phyloP scores from a whole-genome alignment of 2,329 filamentous ascomycete genomes.

The Ophiostoma populinum region DNA sequence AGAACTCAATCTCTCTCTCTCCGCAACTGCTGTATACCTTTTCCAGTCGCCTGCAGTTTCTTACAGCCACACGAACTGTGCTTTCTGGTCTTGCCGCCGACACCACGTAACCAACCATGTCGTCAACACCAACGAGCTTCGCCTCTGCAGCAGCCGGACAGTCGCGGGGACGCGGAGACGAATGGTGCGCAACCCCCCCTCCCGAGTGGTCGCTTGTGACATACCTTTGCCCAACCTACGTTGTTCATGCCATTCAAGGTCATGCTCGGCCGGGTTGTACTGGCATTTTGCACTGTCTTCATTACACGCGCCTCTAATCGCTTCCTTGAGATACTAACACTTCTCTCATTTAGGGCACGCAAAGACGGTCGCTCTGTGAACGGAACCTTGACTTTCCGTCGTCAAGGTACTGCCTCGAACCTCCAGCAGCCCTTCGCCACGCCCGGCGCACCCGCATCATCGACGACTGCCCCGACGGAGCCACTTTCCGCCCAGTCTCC shows the following conservation, averaged over 20 bases:
- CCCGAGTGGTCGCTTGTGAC: neutral
- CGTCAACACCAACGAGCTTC: constrained; percentile 54
- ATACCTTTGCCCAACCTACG: too few species aligned
- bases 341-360: constrained; percentile 30
- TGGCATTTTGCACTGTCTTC: too few species aligned
- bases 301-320: too few species aligned
- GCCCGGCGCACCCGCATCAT: constrained; percentile 7
- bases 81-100: neutral
- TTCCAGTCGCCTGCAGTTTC: too few species aligned
- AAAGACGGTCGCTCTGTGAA: constrained; percentile 40
- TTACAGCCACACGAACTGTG: too few species aligned
- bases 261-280: too few species aligned
- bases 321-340: neutral
- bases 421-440: constrained; percentile 10
- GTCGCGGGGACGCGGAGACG: constrained; percentile 37
- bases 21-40: too few species aligned
- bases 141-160: constrained; percentile 69
- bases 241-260: too few species aligned
- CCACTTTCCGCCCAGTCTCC: constrained; percentile 15
- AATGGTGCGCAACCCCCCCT: constrained; percentile 8
- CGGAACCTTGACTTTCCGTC: constrained; percentile 47
- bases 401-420: too few species aligned
- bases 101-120: neutral
- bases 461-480: constrained; percentile 15
- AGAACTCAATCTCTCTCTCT: too few species aligned